Evolutionary conservation across 2,329 filamentous ascomycete genomes (phyloP), one percentile per base, ranked within the genome.

Genomic region (Monilinia polystroma): DNA sequence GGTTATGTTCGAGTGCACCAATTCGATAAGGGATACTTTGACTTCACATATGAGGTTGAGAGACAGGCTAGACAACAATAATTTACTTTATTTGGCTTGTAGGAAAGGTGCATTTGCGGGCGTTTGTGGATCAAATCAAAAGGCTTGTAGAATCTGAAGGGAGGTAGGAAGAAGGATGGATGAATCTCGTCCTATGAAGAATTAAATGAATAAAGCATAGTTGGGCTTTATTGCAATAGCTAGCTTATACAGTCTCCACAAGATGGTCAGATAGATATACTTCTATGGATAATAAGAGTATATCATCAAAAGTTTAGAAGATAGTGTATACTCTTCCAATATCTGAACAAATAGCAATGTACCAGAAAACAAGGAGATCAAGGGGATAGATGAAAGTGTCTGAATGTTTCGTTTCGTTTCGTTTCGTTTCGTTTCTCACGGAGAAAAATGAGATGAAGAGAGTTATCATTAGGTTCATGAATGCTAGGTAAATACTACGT

Each of bases 21-120:
- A 81, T 99, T 99, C 81, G 95, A 99, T 83, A 96, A 96, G 85
- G 87, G 90, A 70, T 99, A 97, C 85, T 98, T 95, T 79, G 95
- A 99, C 81, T 99, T 99, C 83, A 87, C 91, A 84, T 99, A 97
- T 80, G 95, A 99, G 85, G 95, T 98, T 70, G 95, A 99, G 87
- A 86, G 93, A 80, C 93, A 97, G 83, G 73, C 73, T 54, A 73
- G 68, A 67, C 72, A 72, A 57, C 69, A 72, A 63, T 69, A 70
- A 60, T 69, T 72, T 68, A 63, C 69, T 70, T 75, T 70, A 72
- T 54, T 64, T 38, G 58, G 64, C 47, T 62, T 68, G 66, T 67
- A 52, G 35, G 45, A 67, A 65, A 70, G 69, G 68, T 74, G 72
- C 72, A 73, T 74, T 72, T 72, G 67, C 68, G 67, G 73, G 73